A percentile compares a stretch with the other conserved stretches of the same genome.
Evolutionary conservation across 371 early-diverging fungal species (phyloP).

Genomic region (Mucor indicus): DNA sequence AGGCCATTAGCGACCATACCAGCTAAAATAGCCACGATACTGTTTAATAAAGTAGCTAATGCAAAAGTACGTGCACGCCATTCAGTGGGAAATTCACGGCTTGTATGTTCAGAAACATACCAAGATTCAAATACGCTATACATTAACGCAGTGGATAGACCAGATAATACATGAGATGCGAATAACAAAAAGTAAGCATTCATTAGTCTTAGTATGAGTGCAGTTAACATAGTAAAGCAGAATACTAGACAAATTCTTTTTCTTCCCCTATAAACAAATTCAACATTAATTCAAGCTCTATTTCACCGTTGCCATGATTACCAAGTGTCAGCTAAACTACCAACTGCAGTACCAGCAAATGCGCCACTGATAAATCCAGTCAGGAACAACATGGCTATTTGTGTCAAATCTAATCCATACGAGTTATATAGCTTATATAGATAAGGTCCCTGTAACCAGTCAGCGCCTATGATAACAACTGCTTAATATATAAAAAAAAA

Average conservation of each 20-base stretch:
- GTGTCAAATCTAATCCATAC: slow-evolving; percentile 22
- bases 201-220: slow-evolving; percentile 58
- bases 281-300: too few species aligned
- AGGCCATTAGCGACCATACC: slow-evolving; percentile 65
- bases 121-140: slow-evolving; percentile 81
- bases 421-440: slow-evolving; percentile 67
- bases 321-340: slow-evolving; percentile 73
- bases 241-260: slow-evolving; percentile 61
- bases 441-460: slow-evolving; percentile 79
- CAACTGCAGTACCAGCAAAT: slow-evolving; percentile 70
- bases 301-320: too few species aligned
- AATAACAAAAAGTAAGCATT: slow-evolving; percentile 52
- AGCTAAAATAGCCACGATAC: slow-evolving; percentile 69
- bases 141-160: slow-evolving; percentile 66
- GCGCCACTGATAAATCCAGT: slow-evolving; percentile 75
- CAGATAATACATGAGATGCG: slow-evolving; percentile 65
- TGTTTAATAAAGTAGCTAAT: slow-evolving; percentile 65
- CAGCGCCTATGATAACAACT: slow-evolving; percentile 44
- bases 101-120: slow-evolving; percentile 73
- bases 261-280: slow-evolving; percentile 52
- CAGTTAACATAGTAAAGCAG: slow-evolving; percentile 54
- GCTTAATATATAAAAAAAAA: neutral
- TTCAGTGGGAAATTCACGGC: slow-evolving; percentile 53
- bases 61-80: slow-evolving; percentile 71
- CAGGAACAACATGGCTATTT: slow-evolving; percentile 46